Base-by-base conservation (phyloP, 495 filamentous ascomycete species). In the Penicillium flavigenum region DNA sequence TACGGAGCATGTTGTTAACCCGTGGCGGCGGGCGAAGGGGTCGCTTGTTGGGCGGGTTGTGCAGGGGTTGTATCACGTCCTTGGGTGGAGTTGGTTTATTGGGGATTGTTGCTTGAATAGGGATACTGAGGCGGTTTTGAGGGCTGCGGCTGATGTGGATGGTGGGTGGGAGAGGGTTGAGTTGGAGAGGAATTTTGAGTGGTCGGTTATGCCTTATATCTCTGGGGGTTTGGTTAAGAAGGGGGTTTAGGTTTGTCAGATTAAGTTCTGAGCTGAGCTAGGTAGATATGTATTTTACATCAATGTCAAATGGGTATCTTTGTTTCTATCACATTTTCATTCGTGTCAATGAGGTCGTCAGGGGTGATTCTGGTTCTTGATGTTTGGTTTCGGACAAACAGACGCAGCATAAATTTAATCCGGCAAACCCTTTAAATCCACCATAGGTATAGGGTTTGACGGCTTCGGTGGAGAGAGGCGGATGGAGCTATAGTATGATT, bases 1-100 rank as follows among this genome's bases (percentile, higher is more conserved):
- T 12, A 86, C 82, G 43, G 89, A 92, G 76, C 89, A 92, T 73
- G 86, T 91, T 34, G 73, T 77, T 48, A 72, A 73, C 56, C 64
- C 78, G 56, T 72, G 78, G 63, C 65, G 71, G 41, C 70, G 64
- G 65, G 66, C 70, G 17, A 80, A 86, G 75, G 64, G 71, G 51
- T 64, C 70, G 44, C 70, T 79, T 69, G 75, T 72, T 59, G 85
- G 81, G 44, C 72, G 85, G 76, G 4, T 65, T 27, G 19, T 63
- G 59, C 71, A 75, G 66, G 57, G 47, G 2, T 16, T 77, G 5
- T 76, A 73, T 63, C 56, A 54, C 54, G 4, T 60, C 19, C 27
- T 76, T 27, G 73, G 72, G 11, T 78, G 71, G 69, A 70, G 72
- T n/a, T 74, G 58, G 57, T 77, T 82, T 59, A 61, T 87, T 47